Conservation (phyloP, 768 basidiomycete species). For the Cystofilobasidium ferigula region DNA sequence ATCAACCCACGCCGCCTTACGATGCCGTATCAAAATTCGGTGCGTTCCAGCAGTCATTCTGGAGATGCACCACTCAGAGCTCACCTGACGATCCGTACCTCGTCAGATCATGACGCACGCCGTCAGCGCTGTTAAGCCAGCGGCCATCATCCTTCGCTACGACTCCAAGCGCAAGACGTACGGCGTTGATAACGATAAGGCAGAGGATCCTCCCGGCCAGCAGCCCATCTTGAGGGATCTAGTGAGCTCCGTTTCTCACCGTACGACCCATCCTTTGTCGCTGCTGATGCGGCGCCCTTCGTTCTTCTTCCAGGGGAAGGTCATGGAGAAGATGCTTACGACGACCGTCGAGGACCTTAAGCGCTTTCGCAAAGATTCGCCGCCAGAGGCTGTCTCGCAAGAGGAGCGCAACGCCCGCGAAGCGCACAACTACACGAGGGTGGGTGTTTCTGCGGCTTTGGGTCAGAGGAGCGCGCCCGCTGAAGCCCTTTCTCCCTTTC, state of each 20-base stretch:
- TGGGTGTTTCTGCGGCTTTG: no score
- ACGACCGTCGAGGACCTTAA: slow-evolving; percentile 54
- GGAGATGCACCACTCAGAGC: background rate
- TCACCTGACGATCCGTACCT: background rate
- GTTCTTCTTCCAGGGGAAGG: slow-evolving; percentile 52
- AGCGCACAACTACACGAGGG: slow-evolving; percentile 78
- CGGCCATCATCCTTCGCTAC: slow-evolving; percentile 55
- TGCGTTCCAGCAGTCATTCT: background rate
- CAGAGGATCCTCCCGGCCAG: slow-evolving; percentile 26
- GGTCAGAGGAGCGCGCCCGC: no score
- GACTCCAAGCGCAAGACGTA: slow-evolving; percentile 36
- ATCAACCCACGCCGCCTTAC: background rate
- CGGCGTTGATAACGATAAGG: slow-evolving; percentile 41
- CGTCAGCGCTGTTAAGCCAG: slow-evolving; percentile 57
- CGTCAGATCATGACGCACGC: background rate
- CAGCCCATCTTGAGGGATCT: slow-evolving; percentile 33
- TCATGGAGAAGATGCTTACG: slow-evolving; percentile 82
- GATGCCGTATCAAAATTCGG: background rate
- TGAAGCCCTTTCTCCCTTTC: background rate
- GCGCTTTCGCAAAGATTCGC: slow-evolving; percentile 39
- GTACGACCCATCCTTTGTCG: background rate
- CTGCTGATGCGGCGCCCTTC: background rate
- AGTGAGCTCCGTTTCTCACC: slow-evolving; percentile 21
- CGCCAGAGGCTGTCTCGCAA: slow-evolving; percentile 34
- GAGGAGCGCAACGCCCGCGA: slow-evolving; percentile 43